Evolutionary conservation across 148 eudicot genomes (phyloP).

Genomic region (Camellia japonica): DNA sequence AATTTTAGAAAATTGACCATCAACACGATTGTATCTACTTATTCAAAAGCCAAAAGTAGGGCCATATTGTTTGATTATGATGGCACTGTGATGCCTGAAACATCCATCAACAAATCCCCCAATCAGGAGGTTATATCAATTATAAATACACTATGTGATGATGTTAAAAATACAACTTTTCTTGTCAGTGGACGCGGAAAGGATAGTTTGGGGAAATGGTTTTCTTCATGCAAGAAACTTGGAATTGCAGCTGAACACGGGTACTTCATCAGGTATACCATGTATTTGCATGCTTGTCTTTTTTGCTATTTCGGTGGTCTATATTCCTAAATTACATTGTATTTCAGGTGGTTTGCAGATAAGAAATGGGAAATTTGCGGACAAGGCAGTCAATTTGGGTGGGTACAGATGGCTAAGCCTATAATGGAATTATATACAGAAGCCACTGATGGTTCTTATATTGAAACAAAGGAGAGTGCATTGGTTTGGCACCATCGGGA

Average conservation of each 20-base stretch:
- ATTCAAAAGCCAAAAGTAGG: conserved; percentile 37
- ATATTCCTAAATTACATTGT: not conserved
- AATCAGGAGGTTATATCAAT: conserved; percentile 30
- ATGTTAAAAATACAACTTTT: conserved; percentile 34
- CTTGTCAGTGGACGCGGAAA: conserved; percentile 47
- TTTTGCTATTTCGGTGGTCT: no score
- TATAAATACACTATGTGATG: conserved; percentile 24
- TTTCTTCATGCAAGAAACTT: conserved; percentile 40
- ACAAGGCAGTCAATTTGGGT: conserved; percentile 34
- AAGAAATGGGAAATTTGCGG: conserved; percentile 38
- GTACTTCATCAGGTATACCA: conserved; percentile 36
- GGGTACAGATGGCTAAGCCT: conserved; percentile 46
- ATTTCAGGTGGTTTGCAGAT: conserved; percentile 31
- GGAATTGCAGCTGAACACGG: conserved; percentile 53
- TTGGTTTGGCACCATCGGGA: conserved; percentile 46
- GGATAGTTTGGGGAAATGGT: conserved; percentile 41
- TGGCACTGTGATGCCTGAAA: conserved; percentile 45
- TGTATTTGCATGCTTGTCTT: not conserved
- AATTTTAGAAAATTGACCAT: conserved; percentile 37
- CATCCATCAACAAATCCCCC: conserved; percentile 36
- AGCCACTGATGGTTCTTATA: conserved; percentile 42
- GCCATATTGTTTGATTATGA: conserved; percentile 42
- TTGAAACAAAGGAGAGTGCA: conserved; percentile 43
- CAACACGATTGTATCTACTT: conserved; percentile 37
- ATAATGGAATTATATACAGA: conserved; percentile 41